Conservation (phyloP, 345 rosid genomes). For the Adansonia digitata region DNA sequence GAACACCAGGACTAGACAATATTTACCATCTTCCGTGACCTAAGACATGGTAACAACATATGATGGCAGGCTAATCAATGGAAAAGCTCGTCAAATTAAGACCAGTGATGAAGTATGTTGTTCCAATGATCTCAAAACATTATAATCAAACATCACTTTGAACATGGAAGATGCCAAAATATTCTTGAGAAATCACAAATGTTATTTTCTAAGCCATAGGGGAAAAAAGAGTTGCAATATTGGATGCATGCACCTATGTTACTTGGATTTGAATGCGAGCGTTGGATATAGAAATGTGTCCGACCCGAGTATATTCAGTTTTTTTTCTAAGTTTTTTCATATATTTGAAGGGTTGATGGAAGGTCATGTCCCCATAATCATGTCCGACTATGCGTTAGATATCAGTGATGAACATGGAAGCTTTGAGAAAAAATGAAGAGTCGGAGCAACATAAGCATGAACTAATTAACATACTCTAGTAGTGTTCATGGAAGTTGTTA, state of each 20-base stretch:
- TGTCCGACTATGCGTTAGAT: too few species aligned
- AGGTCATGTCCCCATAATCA: too few species aligned
- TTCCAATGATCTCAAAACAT: not conserved
- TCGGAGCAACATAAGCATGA: too few species aligned
- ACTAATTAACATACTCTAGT: not conserved
- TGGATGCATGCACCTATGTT: not conserved
- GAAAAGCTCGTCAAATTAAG: not conserved
- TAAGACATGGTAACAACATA: conserved; percentile 20
- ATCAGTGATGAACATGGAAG: too few species aligned
- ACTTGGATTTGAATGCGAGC: too few species aligned
- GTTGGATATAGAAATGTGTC: too few species aligned
- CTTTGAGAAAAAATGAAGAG: too few species aligned
- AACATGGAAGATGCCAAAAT: not conserved
- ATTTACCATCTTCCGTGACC: conserved; percentile 79
- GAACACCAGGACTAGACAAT: conserved; percentile 66
- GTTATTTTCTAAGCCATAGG: not conserved
- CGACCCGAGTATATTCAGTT: too few species aligned
- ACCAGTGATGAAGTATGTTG: not conserved
- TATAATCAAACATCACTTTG: not conserved
- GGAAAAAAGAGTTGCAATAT: not conserved
- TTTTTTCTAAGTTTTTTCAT: too few species aligned
- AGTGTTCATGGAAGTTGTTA: not conserved
- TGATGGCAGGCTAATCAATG: not conserved
- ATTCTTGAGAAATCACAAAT: not conserved
- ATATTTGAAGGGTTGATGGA: too few species aligned